phyloP scores from a whole-genome alignment of 1,284 basidiomycete species.

The Tylopilus microsporus region DNA sequence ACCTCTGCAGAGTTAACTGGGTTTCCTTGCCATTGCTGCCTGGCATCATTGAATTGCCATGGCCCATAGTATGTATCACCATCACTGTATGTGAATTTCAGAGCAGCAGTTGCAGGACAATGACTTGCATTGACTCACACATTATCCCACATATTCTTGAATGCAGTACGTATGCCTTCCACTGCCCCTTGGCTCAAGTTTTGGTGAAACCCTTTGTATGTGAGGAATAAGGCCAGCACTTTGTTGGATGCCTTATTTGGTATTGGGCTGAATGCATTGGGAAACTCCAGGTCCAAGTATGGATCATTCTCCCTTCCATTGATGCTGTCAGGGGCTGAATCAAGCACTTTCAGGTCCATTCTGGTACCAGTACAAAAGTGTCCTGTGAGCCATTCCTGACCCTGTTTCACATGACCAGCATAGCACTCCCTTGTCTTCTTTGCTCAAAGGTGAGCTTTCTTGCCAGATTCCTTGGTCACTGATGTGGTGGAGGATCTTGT shows the following conservation, averaged over 20 bases:
- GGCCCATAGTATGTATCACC: background rate
- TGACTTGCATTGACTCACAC: background rate
- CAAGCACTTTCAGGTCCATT: too few relatives aligned
- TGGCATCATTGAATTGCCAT: background rate
- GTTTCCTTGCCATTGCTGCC: background rate
- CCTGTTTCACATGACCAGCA: background rate
- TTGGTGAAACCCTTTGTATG: background rate
- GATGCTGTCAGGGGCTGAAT: background rate
- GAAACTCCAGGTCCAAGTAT: background rate
- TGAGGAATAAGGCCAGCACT: background rate
- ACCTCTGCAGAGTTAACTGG: background rate
- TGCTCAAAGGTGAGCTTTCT: conserved; percentile 4
- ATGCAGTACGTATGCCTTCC: background rate
- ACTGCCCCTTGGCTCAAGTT: background rate
- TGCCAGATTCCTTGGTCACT: background rate
- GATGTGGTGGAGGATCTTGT: too few relatives aligned
- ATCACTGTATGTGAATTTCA: background rate
- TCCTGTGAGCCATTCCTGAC: background rate
- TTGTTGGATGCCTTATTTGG: background rate
- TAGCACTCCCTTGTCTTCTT: conserved; percentile 3
- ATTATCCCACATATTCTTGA: background rate
- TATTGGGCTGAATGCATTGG: background rate
- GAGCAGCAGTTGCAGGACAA: background rate
- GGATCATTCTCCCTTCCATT: background rate
- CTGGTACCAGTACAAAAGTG: background rate